Evolutionary conservation across 768 basidiomycete species (phyloP), one percentile per base, ranked within the genome.

Genomic region (Lentinula raphanica): DNA sequence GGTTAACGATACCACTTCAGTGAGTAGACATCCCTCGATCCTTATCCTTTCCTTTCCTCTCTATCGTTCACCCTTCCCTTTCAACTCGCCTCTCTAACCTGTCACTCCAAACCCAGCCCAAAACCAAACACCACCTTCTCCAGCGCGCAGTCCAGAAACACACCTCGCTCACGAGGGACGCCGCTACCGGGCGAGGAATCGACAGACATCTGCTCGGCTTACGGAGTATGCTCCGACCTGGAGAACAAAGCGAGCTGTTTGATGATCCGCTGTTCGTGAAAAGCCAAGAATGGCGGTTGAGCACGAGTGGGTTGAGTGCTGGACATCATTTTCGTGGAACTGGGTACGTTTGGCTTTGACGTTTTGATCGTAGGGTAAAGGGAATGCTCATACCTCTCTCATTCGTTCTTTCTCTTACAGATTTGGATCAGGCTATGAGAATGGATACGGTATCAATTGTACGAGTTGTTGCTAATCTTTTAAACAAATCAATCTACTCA

Each of bases 371-470:
- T n/a, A n/a, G n/a, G n/a, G n/a, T n/a, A n/a, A n/a, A n/a, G n/a
- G n/a, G n/a, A n/a, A n/a, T n/a, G n/a, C n/a, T n/a, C n/a, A n/a
- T n/a, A n/a, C n/a, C n/a, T n/a, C n/a, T n/a, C n/a, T n/a, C n/a
- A n/a, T n/a, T n/a, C n/a, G n/a, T n/a, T n/a, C n/a, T n/a, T n/a
- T n/a, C n/a, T n/a, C n/a, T 32, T 32, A 12, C 12, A 86, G 84
- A 3, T 97, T 97, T 70, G 94, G 95, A 3, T 74, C 93, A 2
- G 72, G 77, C 9, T 94, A 86, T 72, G 78, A 82, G 39, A 87
- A 95, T 74, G 95, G 95, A 8, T 96, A 95, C 75, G 94, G 95
- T 1, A 88, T 97, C 64, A 96, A 92, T 68, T 98, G 94, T 94
- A 67, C 65, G 89, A 38, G 23, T 35, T 42, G 27, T 48, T 60